Evolutionary conservation across 768 basidiomycete species (phyloP), one percentile per base, ranked within the genome.

Genomic region (Fistulinella prunicolor): DNA sequence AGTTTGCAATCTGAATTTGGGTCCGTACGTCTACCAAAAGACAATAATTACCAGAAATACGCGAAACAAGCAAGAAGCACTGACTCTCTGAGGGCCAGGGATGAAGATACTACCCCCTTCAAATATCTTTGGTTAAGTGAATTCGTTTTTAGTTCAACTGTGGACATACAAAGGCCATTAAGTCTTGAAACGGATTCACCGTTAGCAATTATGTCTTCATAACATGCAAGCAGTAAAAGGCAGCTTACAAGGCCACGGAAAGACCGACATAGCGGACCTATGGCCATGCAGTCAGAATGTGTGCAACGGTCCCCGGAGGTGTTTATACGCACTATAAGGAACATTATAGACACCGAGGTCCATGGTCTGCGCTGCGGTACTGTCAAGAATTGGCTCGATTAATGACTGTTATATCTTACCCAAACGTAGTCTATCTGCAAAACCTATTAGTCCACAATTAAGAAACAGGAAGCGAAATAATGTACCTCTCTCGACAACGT

Each of bases 261-360:
- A 58, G 29, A 22, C 57, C 53, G 1, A 30, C 4, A 24, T 59
- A 58, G 28, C 57, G 57, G 19, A 59, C 38, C 57, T 58, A 13
- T 3, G 3, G 14, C 0, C 5, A 3, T 40, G 8, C 38, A 29
- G 23, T 42, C 17, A 3, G 6, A 34, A 32, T 9, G 4, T 9
- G 9, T 35, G 23, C 23, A 22, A 1, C 8, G 8, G 17, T n/a
- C n/a, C n/a, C n/a, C n/a, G n/a, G n/a, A n/a, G n/a, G n/a, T n/a
- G n/a, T n/a, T n/a, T n/a, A 21, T 17, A 43, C 58, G 8, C 24
- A 59, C 58, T 2, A 60, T 3, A 9, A 60, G 6, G 29, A 59
- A 59, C 1, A 60, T 2, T 1, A 38, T 32, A 6, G 58, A 60
- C 12, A 60, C 47, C 41, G 22, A 32, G n/a, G 54, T 56, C 54